phyloP scores from a whole-genome alignment of 495 filamentous ascomycete genomes.

The Penicillium manginii region DNA sequence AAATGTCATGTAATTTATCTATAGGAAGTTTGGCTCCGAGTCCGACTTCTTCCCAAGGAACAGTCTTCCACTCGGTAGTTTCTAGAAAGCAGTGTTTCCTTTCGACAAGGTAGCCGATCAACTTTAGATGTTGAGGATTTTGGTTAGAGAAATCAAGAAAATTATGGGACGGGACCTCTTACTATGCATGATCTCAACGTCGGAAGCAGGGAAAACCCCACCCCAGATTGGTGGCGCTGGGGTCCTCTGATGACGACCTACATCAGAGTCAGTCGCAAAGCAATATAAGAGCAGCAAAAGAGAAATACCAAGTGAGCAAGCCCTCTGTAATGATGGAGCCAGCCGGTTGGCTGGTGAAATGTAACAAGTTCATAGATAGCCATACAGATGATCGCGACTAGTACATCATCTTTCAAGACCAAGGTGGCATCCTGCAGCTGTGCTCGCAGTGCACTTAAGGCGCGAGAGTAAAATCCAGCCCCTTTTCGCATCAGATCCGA shows the following conservation, averaged over 20 bases:
- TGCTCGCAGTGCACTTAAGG: constrained; percentile 12
- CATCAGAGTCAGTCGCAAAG: not conserved
- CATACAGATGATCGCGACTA: constrained; percentile 21
- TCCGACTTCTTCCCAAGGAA: constrained; percentile 18
- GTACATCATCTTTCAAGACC: constrained; percentile 15
- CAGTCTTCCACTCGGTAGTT: constrained; percentile 23
- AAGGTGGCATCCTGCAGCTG: constrained; percentile 9
- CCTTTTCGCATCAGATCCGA: constrained; percentile 11
- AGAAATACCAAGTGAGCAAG: constrained; percentile 18
- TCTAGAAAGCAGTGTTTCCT: constrained; percentile 28
- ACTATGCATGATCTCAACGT: constrained; percentile 22
- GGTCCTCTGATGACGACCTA: constrained; percentile 25
- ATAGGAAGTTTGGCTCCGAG: constrained; percentile 12
- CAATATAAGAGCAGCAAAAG: not conserved
- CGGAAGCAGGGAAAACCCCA: constrained; percentile 13
- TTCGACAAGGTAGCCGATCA: constrained; percentile 19
- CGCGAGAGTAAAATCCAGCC: constrained; percentile 13
- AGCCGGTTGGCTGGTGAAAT: constrained; percentile 18
- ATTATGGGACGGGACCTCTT: not conserved
- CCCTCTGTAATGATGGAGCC: constrained; percentile 26
- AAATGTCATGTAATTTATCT: constrained; percentile 16
- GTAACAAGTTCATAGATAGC: constrained; percentile 22
- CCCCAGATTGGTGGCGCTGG: constrained; percentile 18
- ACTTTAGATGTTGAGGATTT: not conserved
- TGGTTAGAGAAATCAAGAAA: not conserved